phyloP scores from a whole-genome alignment of 305 asterid genomes.

The Solanum hybrid region DNA sequence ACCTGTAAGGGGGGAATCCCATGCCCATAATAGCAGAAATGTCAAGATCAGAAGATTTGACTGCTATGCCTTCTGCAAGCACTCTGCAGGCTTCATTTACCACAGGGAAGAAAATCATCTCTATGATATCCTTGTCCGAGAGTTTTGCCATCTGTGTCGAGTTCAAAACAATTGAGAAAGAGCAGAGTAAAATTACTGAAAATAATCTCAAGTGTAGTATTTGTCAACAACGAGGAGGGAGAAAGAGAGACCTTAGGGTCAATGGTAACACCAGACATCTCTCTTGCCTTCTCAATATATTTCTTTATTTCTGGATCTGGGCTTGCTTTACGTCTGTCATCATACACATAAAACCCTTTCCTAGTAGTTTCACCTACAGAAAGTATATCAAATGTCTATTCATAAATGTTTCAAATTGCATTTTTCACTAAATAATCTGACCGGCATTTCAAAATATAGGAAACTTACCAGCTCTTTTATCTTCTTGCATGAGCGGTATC shows the following conservation, averaged over 20 bases:
- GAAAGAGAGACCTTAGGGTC: slow-evolving; percentile 68
- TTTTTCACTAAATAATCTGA: background rate
- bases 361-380: slow-evolving; percentile 79
- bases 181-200: background rate
- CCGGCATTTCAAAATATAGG: background rate
- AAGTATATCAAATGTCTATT: background rate
- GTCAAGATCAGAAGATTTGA: slow-evolving; percentile 92
- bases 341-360: slow-evolving; percentile 70
- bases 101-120: slow-evolving; percentile 97
- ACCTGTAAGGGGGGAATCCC: slow-evolving; percentile 99
- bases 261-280: slow-evolving; percentile 60
- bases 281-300: slow-evolving; percentile 74
- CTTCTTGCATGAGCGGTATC: slow-evolving; percentile 93
- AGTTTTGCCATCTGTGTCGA: slow-evolving; percentile 47
- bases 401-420: background rate
- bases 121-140: slow-evolving; percentile 80
- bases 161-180: background rate
- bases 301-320: slow-evolving; percentile 88
- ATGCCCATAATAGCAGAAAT: slow-evolving; percentile 94
- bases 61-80: slow-evolving; percentile 83
- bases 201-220: background rate
- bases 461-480: slow-evolving; percentile 68
- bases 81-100: slow-evolving; percentile 98
- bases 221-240: background rate
- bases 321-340: slow-evolving; percentile 81